Evolutionary conservation across 1,284 basidiomycete genomes (phyloP), one percentile per base, ranked within the genome.

Genomic region (Ustilago xerochloae): DNA sequence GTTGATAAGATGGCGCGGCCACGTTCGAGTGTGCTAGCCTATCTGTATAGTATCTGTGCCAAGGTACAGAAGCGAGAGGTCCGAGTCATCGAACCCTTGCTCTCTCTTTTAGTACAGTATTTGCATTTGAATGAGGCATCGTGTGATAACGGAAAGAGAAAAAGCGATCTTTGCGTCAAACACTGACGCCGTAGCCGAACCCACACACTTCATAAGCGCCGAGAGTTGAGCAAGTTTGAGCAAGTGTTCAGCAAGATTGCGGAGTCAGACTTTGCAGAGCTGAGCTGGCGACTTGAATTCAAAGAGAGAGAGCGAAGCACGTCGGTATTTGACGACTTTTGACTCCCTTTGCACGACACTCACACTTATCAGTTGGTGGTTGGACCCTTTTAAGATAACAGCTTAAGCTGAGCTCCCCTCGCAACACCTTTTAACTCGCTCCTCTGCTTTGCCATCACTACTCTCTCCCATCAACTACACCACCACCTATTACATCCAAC

Each of bases 211-310:
- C 46, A 48, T 48, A 28, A 48, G 46, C 46, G 15, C 6, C 26
- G 18, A 20, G 38, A 20, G 43, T n/a, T n/a, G n/a, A n/a, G n/a
- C n/a, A n/a, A n/a, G n/a, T n/a, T n/a, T n/a, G n/a, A n/a, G n/a
- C n/a, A n/a, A n/a, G n/a, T n/a, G n/a, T n/a, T n/a, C n/a, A 46
- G 10, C 22, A 15, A 28, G 24, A 15, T 13, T 22, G 43, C 48
- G 48, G 48, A 50, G 48, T 50, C 48, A 50, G 33, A 50, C 30
- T n/a, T 43, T 43, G 8, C n/a, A 8, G 38, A 38, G 35, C 35
- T 38, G 35, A 38, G 35, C 35, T 36, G 5, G 12, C 35, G 4
- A 36, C 20, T 20, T 13, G 18, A 7, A 41, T 22, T 10, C 16
- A n/a, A 38, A 38, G 7, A n/a, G 18, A 16, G 35, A 38, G 35